Evolutionary conservation across 139 green algal species (phyloP).

Genomic region (Chlamydomonas eustigma): DNA sequence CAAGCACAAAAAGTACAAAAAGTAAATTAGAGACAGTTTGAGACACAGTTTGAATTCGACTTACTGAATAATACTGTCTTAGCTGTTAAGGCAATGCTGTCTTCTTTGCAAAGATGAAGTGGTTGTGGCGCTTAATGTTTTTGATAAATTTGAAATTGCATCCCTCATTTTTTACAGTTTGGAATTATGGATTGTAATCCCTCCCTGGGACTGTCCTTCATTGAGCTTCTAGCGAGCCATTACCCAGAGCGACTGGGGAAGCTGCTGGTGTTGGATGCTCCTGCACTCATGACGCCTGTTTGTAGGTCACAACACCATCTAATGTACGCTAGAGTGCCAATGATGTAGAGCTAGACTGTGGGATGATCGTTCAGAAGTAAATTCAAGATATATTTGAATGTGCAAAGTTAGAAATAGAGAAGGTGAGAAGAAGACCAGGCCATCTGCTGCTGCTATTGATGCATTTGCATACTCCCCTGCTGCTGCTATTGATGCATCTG

Average conservation of each 20-base stretch:
- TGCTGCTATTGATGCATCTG: not conserved
- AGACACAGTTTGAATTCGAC: too few relatives aligned
- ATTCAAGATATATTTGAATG: not conserved
- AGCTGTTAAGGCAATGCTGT: too few relatives aligned
- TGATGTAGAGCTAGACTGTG: too few relatives aligned
- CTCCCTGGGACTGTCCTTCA: constrained; percentile 59
- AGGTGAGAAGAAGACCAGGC: not conserved
- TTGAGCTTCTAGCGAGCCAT: constrained; percentile 59
- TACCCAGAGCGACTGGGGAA: constrained; percentile 74
- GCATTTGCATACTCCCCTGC: not conserved
- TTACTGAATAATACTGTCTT: too few relatives aligned
- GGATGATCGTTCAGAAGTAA: too few relatives aligned
- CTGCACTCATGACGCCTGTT: constrained; percentile 27
- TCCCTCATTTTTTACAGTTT: too few relatives aligned
- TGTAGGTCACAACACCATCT: not conserved
- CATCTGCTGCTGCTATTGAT: not conserved
- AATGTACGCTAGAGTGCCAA: not conserved
- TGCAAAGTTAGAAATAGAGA: not conserved
- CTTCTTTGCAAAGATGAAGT: too few relatives aligned
- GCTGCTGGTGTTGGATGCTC: constrained; percentile 66
- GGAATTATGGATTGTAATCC: constrained; percentile 48
- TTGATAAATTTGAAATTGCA: too few relatives aligned
- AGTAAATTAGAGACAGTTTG: too few relatives aligned
- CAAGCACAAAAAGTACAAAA: too few relatives aligned
- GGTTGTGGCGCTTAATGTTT: too few relatives aligned